Conservation (phyloP, 352 stramenopile genomes). For the Phytophthora tubulina region DNA sequence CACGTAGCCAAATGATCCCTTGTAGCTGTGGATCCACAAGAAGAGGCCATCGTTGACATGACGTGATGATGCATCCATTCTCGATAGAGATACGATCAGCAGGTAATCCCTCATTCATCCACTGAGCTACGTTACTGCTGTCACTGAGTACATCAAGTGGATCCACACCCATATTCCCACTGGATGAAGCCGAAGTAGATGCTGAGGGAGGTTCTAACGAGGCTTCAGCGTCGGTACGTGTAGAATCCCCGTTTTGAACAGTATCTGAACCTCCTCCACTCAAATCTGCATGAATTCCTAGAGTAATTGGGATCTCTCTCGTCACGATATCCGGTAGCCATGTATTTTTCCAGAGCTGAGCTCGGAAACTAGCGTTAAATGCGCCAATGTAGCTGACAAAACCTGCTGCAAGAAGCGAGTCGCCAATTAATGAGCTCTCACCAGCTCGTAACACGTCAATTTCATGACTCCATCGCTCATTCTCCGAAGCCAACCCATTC, state of each 20-base stretch:
- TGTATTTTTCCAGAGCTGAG: constrained; percentile 84
- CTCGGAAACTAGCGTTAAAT: constrained; percentile 88
- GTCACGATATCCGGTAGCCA: constrained; percentile 91
- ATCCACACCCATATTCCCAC: constrained; percentile 60
- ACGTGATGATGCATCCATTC: constrained; percentile 93
- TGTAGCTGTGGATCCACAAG: constrained; percentile 93
- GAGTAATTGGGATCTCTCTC: constrained; percentile 86
- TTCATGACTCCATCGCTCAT: constrained; percentile 90
- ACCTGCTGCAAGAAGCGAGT: constrained; percentile 87
- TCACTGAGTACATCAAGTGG: constrained; percentile 90
- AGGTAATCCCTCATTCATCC: constrained; percentile 93
- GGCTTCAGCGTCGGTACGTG: constrained; percentile 3
- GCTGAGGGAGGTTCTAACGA: constrained; percentile 10
- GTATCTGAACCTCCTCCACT: not conserved
- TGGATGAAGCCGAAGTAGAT: constrained; percentile 5
- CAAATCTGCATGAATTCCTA: constrained; percentile 37
- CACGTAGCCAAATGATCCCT: constrained; percentile 88
- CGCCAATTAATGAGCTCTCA: constrained; percentile 84
- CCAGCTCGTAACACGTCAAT: constrained; percentile 84
- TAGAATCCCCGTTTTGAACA: not conserved
- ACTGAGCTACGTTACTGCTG: constrained; percentile 86
- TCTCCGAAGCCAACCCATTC: constrained; percentile 89
- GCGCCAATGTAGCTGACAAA: constrained; percentile 95
- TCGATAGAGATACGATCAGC: constrained; percentile 93
- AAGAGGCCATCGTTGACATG: constrained; percentile 88